Evolutionary conservation across 1,284 basidiomycete species (phyloP).

Genomic region (Xerocomus amazonicus): DNA sequence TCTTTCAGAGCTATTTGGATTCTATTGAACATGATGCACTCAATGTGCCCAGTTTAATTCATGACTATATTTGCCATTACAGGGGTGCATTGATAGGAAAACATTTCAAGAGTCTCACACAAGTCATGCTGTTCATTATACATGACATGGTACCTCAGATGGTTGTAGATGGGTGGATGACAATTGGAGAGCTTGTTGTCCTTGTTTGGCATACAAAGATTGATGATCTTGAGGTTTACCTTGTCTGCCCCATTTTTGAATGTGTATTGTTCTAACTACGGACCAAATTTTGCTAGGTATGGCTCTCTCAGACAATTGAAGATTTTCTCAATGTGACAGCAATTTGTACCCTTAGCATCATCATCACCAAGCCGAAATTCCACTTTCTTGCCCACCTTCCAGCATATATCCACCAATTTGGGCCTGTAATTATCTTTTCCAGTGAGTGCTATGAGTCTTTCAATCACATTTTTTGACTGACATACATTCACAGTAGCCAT

Average conservation of each 20-base stretch:
- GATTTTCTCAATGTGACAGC: not conserved
- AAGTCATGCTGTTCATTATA: too few species aligned
- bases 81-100: not conserved
- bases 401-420: not conserved
- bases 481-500: not conserved
- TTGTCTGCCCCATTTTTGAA: not conserved
- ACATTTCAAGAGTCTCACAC: too few species aligned
- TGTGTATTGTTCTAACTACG: not conserved
- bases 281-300: not conserved
- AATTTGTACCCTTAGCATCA: not conserved
- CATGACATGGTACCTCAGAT: not conserved
- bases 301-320: not conserved
- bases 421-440: not conserved
- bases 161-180: not conserved
- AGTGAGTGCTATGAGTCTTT: not conserved
- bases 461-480: not conserved
- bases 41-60: not conserved
- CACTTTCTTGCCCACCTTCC: not conserved
- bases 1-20: too few species aligned
- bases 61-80: not conserved
- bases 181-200: not conserved
- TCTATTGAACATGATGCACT: not conserved
- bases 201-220: not conserved
- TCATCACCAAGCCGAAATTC: not conserved
- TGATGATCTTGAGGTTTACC: not conserved